These are phyloP conservation scores for Hypomyces perniciosus DNA, from an alignment of 2,329 filamentous ascomycete genomes.

Conservation along the genomic window DNA sequence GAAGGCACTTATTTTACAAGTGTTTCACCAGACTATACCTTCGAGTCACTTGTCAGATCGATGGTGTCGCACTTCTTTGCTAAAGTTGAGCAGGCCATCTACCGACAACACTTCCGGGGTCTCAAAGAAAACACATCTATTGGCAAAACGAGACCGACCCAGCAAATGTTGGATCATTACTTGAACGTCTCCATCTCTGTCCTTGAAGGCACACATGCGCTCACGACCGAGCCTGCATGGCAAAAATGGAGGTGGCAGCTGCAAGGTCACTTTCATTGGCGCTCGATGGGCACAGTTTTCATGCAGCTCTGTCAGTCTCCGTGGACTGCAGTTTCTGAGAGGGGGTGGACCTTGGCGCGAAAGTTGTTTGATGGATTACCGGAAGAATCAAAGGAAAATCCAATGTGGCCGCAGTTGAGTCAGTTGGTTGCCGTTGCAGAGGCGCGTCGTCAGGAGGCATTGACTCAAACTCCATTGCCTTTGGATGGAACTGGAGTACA, in stretches of 20 bases:
- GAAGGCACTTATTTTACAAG: not conserved
- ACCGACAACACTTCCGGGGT: constrained; percentile 6
- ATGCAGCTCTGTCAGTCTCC: constrained; percentile 15
- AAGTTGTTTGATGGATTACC: not conserved
- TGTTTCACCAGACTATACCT: not conserved
- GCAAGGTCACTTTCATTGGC: constrained; percentile 23
- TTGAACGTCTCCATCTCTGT: constrained; percentile 13
- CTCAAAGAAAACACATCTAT: not conserved
- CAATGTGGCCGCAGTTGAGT: not conserved
- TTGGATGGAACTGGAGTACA: too few species aligned
- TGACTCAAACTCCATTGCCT: too few species aligned
- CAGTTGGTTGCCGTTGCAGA: not conserved
- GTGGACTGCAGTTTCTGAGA: constrained; percentile 21
- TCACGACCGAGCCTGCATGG: constrained; percentile 20
- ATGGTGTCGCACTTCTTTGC: constrained; percentile 23
- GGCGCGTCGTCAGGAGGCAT: too few species aligned
- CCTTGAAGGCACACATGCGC: constrained; percentile 18
- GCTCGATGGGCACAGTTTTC: constrained; percentile 21
- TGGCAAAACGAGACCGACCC: not conserved
- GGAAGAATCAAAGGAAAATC: not conserved
- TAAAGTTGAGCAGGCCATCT: constrained; percentile 21
- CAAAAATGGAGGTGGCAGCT: constrained; percentile 25
- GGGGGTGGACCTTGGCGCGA: constrained; percentile 14
- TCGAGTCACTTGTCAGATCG: constrained; percentile 6
- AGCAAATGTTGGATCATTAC: constrained; percentile 6